A percentile compares a stretch with the other conserved stretches of the same genome.
phyloP scores from a whole-genome alignment of 2,329 filamentous ascomycete species.

The Aureobasidium sp. region DNA sequence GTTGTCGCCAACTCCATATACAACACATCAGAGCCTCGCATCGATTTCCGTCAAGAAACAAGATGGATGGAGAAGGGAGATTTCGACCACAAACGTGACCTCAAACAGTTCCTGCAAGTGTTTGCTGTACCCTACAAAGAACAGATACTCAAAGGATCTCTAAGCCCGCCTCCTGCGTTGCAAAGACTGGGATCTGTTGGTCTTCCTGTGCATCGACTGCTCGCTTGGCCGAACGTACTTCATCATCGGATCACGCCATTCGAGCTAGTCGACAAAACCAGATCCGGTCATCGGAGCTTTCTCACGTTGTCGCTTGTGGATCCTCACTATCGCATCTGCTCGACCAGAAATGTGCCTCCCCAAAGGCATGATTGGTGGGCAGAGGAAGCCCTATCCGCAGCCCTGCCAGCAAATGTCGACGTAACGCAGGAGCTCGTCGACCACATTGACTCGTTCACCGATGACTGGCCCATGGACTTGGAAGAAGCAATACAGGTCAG shows the following conservation, averaged over 20 bases:
- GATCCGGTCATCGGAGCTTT: conserved; percentile 45
- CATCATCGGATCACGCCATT: conserved; percentile 45
- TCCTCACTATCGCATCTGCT: conserved; percentile 41
- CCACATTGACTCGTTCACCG: conserved; percentile 1
- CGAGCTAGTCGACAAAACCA: conserved; percentile 38
- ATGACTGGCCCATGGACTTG: not conserved
- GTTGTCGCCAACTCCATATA: conserved; percentile 53
- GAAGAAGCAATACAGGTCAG: not conserved
- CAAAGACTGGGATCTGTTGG: conserved; percentile 40
- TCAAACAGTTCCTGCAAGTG: not conserved
- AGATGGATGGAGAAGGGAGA: not conserved
- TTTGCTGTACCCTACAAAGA: not conserved
- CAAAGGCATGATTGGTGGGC: conserved; percentile 38
- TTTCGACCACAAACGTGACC: conserved; percentile 21
- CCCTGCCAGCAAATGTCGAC: not conserved
- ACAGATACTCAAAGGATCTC: conserved; percentile 1
- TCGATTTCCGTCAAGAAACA: conserved; percentile 40
- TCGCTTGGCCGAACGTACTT: conserved; percentile 44
- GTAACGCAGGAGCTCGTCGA: not conserved
- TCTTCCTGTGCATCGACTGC: conserved; percentile 37
- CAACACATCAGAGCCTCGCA: conserved; percentile 45
- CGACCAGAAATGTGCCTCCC: conserved; percentile 39
- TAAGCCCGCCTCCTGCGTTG: conserved; percentile 14
- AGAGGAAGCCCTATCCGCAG: not conserved
- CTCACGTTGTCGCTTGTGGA: conserved; percentile 50